phyloP scores from a whole-genome alignment of 768 basidiomycete species.

The Infundibulicybe gibba region DNA sequence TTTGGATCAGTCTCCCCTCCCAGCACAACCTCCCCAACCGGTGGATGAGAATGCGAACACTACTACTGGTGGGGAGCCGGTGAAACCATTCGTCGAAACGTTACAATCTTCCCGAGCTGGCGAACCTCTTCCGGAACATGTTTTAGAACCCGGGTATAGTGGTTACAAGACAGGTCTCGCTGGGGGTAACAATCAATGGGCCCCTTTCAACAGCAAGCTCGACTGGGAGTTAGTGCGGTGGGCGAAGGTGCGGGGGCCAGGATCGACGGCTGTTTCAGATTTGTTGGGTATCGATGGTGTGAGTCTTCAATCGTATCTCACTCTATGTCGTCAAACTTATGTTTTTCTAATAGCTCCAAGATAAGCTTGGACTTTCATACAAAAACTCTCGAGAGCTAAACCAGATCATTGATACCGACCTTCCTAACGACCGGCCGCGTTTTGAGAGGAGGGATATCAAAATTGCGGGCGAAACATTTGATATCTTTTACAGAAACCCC shows the following conservation, averaged over 20 bases:
- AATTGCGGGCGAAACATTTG: slow-evolving; percentile 16
- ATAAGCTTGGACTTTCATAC: slow-evolving; percentile 26
- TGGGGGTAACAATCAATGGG: slow-evolving; percentile 10
- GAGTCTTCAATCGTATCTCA: slow-evolving; percentile 7
- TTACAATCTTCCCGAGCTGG: slow-evolving; percentile 1
- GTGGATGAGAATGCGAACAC: no score
- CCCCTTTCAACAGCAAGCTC: slow-evolving; percentile 28
- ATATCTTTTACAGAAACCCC: slow-evolving; percentile 24
- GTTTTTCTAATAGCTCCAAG: slow-evolving; percentile 8
- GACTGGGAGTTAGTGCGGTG: slow-evolving; percentile 38
- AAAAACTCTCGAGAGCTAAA: slow-evolving; percentile 26
- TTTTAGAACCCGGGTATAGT: neutral
- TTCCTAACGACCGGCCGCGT: slow-evolving; percentile 16
- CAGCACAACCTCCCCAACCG: no score
- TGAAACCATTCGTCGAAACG: no score
- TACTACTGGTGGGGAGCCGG: no score
- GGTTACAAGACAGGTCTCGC: slow-evolving; percentile 2
- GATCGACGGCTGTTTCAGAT: slow-evolving; percentile 34
- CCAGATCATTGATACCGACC: slow-evolving; percentile 23
- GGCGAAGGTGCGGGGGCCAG: slow-evolving; percentile 30
- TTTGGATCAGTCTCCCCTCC: no score
- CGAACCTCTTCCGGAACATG: neutral
- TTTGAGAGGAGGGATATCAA: slow-evolving; percentile 21
- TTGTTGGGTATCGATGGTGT: slow-evolving; percentile 35
- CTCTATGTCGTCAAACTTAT: neutral